Evolutionary conservation across 108 stramenopile genomes (phyloP), one percentile per base, ranked within the genome.

Genomic region (Fragilariopsis cylindrus): DNA sequence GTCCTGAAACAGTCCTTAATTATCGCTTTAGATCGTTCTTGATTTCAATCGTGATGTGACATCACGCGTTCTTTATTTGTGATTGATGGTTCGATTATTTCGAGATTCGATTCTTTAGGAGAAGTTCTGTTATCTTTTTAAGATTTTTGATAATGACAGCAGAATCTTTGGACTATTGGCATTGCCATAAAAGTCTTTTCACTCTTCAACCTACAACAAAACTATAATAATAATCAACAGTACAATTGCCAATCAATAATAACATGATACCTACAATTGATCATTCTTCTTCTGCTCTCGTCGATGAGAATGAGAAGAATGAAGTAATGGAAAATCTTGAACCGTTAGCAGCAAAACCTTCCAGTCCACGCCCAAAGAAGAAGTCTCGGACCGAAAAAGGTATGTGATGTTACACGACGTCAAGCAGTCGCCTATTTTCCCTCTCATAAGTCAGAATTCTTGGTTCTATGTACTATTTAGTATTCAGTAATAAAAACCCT

Each of bases 341-440:
- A 13, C 6, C 69, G 13, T 21, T 68, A 47, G n/a, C 45, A 44
- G 40, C 47, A 9, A 52, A 52, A 15, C 42, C 48, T 9, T 5
- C 47, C 1, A 15, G 9, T 41, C 70, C 54, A 41, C 30, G 30
- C 30, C 30, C 57, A 41, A 71, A 46, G n/a, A 71, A 71, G 57
- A 69, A 69, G 52, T 5, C 50, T 69, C 69, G 69, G 15, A 65
- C 69, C n/a, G 50, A 53, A 19, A 43, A 43, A 69, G 46, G 69
- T 50, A 30, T 40, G 69, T 11, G 3, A 19, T 19, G 55, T 53
- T 53, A 30, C 30, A 30, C 30, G 2, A 30, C 30, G 30, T 2
- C 30, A 30, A 30, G 30, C 30, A 30, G 30, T 30, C 30, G 30
- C 30, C 30, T 2, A 30, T 2, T 30, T 30, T 30, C 30, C 30